A percentile compares a stretch with the other conserved stretches of the same genome.
Evolutionary conservation across 371 early-diverging fungal species (phyloP).

Genomic region (Mucor indicus): DNA sequence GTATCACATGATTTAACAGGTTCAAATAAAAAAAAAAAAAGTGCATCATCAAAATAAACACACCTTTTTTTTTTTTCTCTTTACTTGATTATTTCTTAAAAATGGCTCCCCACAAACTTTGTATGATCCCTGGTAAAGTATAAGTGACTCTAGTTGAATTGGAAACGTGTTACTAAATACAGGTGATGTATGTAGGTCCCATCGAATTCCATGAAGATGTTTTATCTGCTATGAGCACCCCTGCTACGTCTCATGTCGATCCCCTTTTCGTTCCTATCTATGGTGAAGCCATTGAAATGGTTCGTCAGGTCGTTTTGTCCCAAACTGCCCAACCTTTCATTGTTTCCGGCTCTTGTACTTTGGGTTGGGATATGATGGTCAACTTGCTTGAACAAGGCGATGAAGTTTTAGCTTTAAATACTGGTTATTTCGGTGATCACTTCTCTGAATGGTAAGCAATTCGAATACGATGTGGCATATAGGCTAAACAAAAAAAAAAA

Average conservation of each 20-base stretch:
- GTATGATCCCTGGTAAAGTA: constrained; percentile 84
- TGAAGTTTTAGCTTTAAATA: constrained; percentile 85
- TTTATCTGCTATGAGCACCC: constrained; percentile 84
- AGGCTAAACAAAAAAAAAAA: too few species aligned
- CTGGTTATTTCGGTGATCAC: constrained; percentile 95
- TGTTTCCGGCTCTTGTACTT: constrained; percentile 90
- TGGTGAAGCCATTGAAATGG: constrained; percentile 82
- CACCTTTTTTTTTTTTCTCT: constrained; percentile 3
- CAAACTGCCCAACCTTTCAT: constrained; percentile 92
- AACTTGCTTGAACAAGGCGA: constrained; percentile 91
- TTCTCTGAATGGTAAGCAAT: constrained; percentile 83
- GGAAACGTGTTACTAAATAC: not conserved
- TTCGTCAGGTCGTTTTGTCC: constrained; percentile 78
- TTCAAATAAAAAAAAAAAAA: too few species aligned
- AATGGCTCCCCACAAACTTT: constrained; percentile 63
- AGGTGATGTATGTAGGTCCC: constrained; percentile 57
- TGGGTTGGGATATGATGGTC: constrained; percentile 94
- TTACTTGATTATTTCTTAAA: constrained; percentile 3
- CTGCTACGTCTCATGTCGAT: constrained; percentile 92
- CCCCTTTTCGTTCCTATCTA: constrained; percentile 87
- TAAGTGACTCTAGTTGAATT: too few species aligned
- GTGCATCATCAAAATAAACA: too few species aligned
- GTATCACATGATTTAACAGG: too few species aligned
- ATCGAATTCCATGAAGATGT: constrained; percentile 92
- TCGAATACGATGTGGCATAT: not conserved